These are phyloP conservation scores for Podaxis rugospora DNA, from an alignment of 768 basidiomycete genomes.

Conservation along the genomic window DNA sequence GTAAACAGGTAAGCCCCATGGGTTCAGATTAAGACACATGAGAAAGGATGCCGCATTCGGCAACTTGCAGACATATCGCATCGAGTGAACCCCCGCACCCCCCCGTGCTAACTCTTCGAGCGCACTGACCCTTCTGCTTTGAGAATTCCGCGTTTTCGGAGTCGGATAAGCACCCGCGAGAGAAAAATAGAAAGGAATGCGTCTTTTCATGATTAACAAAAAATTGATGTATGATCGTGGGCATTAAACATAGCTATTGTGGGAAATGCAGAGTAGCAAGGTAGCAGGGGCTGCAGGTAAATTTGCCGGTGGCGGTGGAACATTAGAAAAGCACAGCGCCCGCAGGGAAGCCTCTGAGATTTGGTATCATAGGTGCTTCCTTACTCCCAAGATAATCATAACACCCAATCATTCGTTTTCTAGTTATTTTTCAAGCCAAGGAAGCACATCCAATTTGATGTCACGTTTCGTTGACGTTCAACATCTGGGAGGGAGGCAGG, in stretches of 20 bases:
- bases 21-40: too few relatives aligned
- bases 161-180: too few relatives aligned
- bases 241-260: neutral
- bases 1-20: too few relatives aligned
- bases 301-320: conserved; percentile 4
- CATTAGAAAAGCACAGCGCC: conserved; percentile 7
- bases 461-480: conserved; percentile 3
- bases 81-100: too few relatives aligned
- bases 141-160: too few relatives aligned
- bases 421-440: neutral
- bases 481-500: neutral
- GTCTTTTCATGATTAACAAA: neutral
- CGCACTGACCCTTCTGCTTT: too few relatives aligned
- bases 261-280: neutral
- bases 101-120: too few relatives aligned
- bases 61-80: too few relatives aligned
- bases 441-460: neutral
- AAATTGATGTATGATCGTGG: neutral
- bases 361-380: neutral
- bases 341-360: neutral
- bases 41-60: too few relatives aligned
- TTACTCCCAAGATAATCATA: neutral
- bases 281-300: neutral
- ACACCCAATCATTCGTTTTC: neutral
- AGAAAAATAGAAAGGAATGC: neutral